These are phyloP conservation scores for Moricandia arvensis DNA, from an alignment of 345 rosid genomes.

Conservation along the genomic window DNA sequence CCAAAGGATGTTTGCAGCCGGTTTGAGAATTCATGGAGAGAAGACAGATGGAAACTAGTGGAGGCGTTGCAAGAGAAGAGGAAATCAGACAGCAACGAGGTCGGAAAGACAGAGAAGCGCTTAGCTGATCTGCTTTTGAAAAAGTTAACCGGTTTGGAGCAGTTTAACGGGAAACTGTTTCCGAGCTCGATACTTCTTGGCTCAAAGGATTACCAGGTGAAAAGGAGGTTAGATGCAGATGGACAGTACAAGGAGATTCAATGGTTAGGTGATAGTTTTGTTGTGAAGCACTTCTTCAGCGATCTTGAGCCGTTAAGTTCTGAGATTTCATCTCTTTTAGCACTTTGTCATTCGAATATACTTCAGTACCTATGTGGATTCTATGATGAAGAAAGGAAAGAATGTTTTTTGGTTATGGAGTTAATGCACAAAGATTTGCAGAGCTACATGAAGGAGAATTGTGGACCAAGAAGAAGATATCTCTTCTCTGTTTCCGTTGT, in stretches of 20 bases:
- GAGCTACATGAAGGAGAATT: conserved; percentile 63
- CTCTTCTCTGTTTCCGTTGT: conserved; percentile 55
- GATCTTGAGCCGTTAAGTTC: conserved; percentile 52
- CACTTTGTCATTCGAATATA: conserved; percentile 78
- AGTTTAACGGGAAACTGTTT: conserved; percentile 47
- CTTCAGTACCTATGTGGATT: conserved; percentile 74
- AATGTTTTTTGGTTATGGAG: conserved; percentile 74
- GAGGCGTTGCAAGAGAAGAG: conserved; percentile 66
- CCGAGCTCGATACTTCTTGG: conserved; percentile 61
- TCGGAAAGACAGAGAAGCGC: conserved; percentile 52
- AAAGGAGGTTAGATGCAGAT: conserved; percentile 52
- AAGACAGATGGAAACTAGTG: conserved; percentile 74
- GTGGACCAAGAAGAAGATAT: conserved; percentile 55
- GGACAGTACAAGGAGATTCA: conserved; percentile 75
- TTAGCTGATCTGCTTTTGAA: conserved; percentile 60
- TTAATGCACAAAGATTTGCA: conserved; percentile 67
- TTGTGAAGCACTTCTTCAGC: conserved; percentile 56
- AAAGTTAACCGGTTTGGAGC: conserved; percentile 50
- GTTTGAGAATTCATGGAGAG: conserved; percentile 61
- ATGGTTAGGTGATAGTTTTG: conserved; percentile 77
- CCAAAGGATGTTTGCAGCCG: conserved; percentile 48
- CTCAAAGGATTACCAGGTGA: conserved; percentile 66
- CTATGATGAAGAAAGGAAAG: conserved; percentile 68
- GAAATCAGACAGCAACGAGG: conserved; percentile 33
- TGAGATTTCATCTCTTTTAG: conserved; percentile 59